Evolutionary conservation across 2,329 filamentous ascomycete species (phyloP), one percentile per base, ranked within the genome.

Genomic region (Capronia coronata): DNA sequence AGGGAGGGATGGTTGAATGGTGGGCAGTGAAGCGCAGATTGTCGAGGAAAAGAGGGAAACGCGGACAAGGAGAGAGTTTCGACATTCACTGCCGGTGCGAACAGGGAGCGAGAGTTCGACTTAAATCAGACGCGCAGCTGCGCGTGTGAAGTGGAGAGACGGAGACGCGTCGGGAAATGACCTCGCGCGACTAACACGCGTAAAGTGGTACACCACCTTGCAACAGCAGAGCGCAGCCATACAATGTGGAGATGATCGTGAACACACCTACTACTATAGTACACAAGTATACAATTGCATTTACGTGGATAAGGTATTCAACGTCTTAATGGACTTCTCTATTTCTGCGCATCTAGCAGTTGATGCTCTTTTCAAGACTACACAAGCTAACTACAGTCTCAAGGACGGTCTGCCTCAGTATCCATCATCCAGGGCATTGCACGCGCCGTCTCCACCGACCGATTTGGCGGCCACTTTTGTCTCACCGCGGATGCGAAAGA

Each of bases 21-120:
- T 19, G 14, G 34, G 14, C 14, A 37, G 34, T 37, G 52, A 55
- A 44, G 52, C 46, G 46, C 42, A 52, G 42, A 44, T 30, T 49
- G 48, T 51, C 21, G 34, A 40, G 18, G 37, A 42, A 16, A 42
- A 41, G 34, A 40, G 27, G 37, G 35, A 16, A 48, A 41, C 16
- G 22, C 16, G 22, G 37, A 34, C 27, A 11, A 13, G 46, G 30
- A 11, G 32, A 18, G 30, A 39, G 34, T 40, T 25, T 39, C 39
- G 9, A 19, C n/a, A 37, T 18, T 18, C 34, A n/a, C n/a, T n/a
- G n/a, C n/a, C n/a, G n/a, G n/a, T n/a, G n/a, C n/a, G n/a, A n/a
- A n/a, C n/a, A n/a, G n/a, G n/a, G n/a, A n/a, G n/a, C 14, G 16
- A 19, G 30, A 18, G 18, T 8, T 11, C 14, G 34, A 37, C 34